Base-by-base conservation (phyloP, 805 yeast species). In the Suhomyces sp. region DNA sequence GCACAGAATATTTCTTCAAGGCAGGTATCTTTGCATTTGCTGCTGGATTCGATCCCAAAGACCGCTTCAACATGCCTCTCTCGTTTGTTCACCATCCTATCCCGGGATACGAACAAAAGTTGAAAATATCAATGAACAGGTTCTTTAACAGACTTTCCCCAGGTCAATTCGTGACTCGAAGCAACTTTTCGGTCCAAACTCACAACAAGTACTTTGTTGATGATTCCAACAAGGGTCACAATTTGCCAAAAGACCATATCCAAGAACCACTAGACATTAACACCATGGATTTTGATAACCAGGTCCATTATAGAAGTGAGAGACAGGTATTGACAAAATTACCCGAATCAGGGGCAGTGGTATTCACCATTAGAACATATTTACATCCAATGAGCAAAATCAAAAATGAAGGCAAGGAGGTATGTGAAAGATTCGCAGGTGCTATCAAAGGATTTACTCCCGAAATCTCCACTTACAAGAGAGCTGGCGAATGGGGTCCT, bases 391-490 rank as follows among this genome's bases (percentile, higher is more conserved):
- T 68, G 46, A 42, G 55, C 23, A 44, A 60, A 14, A 39, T 68
- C 21, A 59, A 57, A 31, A 42, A 43, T 2, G 63, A 66, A 26
- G 60, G 60, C 2, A 38, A 34, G 17, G 71, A 66, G 31, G 61
- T 66, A 1, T 63, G 70, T 5, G 73, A 70, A n/a, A 72, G 79
- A 13, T 58, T 85, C 14, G 63, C 69, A 29, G 81, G 77, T 6
- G 87, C 88, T 2, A 74, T 86, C 22, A 72, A 73, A 15, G 82
- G 79, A 0, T 68, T 84, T 51, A 81, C 83, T 6, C 76, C 65
- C 3, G 75, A 65, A 17, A 55, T 83, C 38, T 77, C 79, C 1
- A 60, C 63, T 18, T 85, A 85, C 61, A 85, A 85, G 55, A 68
- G 76, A 39, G 68, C 76, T 20, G 70, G 70, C 2, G 79, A 67